These are phyloP conservation scores for Tardiomyces depauwii DNA, from an alignment of 1,139 yeast genomes.

Conservation along the genomic window DNA sequence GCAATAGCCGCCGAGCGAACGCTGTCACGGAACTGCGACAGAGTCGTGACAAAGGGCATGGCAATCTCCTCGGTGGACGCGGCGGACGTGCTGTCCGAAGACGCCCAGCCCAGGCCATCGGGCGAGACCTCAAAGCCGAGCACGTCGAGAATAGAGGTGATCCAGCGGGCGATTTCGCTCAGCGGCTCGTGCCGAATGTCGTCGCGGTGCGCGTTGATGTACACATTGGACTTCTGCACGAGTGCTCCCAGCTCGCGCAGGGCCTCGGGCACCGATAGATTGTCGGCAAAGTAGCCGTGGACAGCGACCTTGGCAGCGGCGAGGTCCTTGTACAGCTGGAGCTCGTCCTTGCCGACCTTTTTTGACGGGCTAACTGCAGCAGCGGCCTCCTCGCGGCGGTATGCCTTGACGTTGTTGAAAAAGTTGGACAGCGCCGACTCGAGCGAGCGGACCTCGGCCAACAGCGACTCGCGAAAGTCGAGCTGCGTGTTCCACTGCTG, in stretches of 20 bases:
- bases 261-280: conserved; percentile 68
- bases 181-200: conserved; percentile 58
- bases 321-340: conserved; percentile 42
- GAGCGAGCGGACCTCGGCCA: conserved; percentile 62
- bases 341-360: conserved; percentile 44
- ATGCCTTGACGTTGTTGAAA: conserved; percentile 74
- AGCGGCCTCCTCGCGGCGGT: conserved; percentile 38
- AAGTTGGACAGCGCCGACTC: conserved; percentile 72
- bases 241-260: conserved; percentile 55
- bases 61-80: conserved; percentile 52
- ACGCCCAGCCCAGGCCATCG: conserved; percentile 71
- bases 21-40: conserved; percentile 71
- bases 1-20: conserved; percentile 66
- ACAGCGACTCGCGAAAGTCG: conserved; percentile 77
- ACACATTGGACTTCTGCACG: conserved; percentile 60
- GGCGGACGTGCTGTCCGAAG: conserved; percentile 22
- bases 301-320: conserved; percentile 47
- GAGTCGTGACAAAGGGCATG: conserved; percentile 67
- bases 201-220: conserved; percentile 42
- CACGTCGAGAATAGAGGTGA: conserved; percentile 55
- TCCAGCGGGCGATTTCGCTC: conserved; percentile 51
- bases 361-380: conserved; percentile 56
- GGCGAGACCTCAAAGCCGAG: conserved; percentile 66
- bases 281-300: conserved; percentile 78
- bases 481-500: conserved; percentile 89